Evolutionary conservation across 306 rosid genomes (phyloP), one percentile per base, ranked within the genome.

Genomic region (Rubus parviflorus): DNA sequence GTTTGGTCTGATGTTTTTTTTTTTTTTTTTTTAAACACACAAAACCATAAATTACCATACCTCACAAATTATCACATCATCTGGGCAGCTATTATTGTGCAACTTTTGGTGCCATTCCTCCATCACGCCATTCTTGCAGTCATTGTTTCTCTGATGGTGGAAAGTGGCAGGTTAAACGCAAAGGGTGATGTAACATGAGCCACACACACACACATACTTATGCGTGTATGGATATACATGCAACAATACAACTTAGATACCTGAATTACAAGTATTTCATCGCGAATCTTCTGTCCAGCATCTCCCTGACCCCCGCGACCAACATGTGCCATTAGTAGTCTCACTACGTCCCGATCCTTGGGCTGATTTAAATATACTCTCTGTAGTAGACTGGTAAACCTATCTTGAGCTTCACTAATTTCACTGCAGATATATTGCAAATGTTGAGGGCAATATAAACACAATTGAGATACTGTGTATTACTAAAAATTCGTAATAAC

Each of bases 21-120:
- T n/a, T n/a, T n/a, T n/a, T n/a, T n/a, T n/a, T n/a, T n/a, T n/a
- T n/a, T n/a, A n/a, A n/a, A n/a, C n/a, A n/a, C n/a, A n/a, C 4
- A 19, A 53, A 68, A 43, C 45, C 56, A 37, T 38, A n/a, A 46
- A 35, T 17, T 60, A 62, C 56, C n/a, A 22, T 76, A 83, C 86
- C 87, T 83, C 83, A 57, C 81, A 83, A 76, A 83, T 76, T 76
- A 76, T 67, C 23, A 80, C 79, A 76, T 83, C 87, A 72, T 83
- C 87, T 14, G 81, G 87, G 75, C 81, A 80, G 67, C 79, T 80
- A 73, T 76, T 76, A 62, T 83, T 83, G 77, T 83, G 87, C 72
- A 83, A 67, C 79, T 83, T 83, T 72, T 83, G 87, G 73, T 83
- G 87, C 87, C 84, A 83, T 71, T 83, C 87, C 81, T 83, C 87